phyloP scores from a whole-genome alignment of 768 basidiomycete genomes.

The Collybia sordida region DNA sequence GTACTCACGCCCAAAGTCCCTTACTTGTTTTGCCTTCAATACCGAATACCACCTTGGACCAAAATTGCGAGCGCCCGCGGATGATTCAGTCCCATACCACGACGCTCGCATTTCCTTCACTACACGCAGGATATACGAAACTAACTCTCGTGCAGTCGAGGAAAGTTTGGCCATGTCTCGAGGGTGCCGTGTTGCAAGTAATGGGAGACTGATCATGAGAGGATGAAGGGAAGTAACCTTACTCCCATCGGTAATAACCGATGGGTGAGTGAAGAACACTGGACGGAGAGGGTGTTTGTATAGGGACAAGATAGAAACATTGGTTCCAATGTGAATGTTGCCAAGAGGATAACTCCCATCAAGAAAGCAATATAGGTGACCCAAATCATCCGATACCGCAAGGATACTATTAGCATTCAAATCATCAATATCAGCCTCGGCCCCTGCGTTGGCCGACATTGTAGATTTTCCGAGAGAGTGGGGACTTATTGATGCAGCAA shows the following conservation, averaged over 20 bases:
- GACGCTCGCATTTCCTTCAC: slow-evolving; percentile 68
- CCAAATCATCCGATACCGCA: slow-evolving; percentile 55
- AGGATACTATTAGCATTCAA: slow-evolving; percentile 67
- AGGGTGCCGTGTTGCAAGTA: slow-evolving; percentile 52
- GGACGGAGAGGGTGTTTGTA: slow-evolving; percentile 47
- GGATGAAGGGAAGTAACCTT: slow-evolving; percentile 36
- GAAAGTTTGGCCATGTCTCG: slow-evolving; percentile 74
- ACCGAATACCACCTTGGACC: slow-evolving; percentile 73
- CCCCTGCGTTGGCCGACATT: slow-evolving; percentile 22
- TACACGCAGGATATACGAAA: slow-evolving; percentile 70
- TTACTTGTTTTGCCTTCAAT: slow-evolving; percentile 62
- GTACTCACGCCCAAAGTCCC: slow-evolving; percentile 64
- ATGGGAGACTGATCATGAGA: slow-evolving; percentile 48
- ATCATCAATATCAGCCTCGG: slow-evolving; percentile 44
- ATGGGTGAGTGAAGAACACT: slow-evolving; percentile 50
- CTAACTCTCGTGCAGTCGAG: slow-evolving; percentile 66
- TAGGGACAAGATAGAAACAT: slow-evolving; percentile 33
- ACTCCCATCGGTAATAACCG: slow-evolving; percentile 19
- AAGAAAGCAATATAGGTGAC: slow-evolving; percentile 63
- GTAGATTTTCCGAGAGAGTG: slow-evolving; percentile 28
- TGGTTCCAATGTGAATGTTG: slow-evolving; percentile 36
- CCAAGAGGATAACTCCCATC: slow-evolving; percentile 80
- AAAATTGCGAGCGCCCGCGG: slow-evolving; percentile 66
- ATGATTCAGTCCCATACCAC: slow-evolving; percentile 73
- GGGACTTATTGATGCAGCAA: slow-evolving; percentile 61